Base-by-base conservation (phyloP, 1,139 yeast species). In the Suhomyces coccinellae region DNA sequence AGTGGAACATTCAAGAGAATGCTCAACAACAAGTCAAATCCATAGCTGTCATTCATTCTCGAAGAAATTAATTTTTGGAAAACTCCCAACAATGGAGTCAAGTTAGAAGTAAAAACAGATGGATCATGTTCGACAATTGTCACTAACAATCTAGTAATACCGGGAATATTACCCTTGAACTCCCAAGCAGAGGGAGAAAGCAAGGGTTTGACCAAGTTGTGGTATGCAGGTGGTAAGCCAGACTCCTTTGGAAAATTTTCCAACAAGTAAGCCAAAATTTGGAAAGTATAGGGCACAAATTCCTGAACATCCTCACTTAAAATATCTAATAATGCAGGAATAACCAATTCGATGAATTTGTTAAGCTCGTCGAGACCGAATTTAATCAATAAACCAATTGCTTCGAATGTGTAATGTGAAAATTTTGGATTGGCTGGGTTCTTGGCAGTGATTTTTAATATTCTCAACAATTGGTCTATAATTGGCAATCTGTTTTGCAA, bases 401-500 rank as follows among this genome's bases (percentile, higher is more conserved):
- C 78, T 71, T 95, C 99, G 64, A 95, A 95, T 2, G 87, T 76
- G 59, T 83, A 95, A 65, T 95, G 99, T 7, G 91, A 81, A 62
- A 93, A 95, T 55, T 84, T 82, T 20, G 99, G 99, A 63, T 95
- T 95, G 10, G 98, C 87, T 12, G 99, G 99, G 58, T 95, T 95
- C 56, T 83, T 84, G 33, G 91, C 75, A 42, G 91, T 88, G 17
- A 83, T 80, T 30, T 75, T 75, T 39, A 91, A 73, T 42, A 95
- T 87, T 41, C 77, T 73, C 43, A 90, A 67, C 38, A 93, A 71
- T 60, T 91, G 93, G 28, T 77, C 74, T 38, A 87, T 69, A 15
- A 84, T 71, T 15, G 80, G 75, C 10, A 71, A 52, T 45, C 76
- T 68, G 22, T 59, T 52, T 16, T 67, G 61, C 14, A 83, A 58